Evolutionary conservation across 139 green algal species (phyloP), one percentile per base, ranked within the genome.

Genomic region (Zygnema cylindricum): DNA sequence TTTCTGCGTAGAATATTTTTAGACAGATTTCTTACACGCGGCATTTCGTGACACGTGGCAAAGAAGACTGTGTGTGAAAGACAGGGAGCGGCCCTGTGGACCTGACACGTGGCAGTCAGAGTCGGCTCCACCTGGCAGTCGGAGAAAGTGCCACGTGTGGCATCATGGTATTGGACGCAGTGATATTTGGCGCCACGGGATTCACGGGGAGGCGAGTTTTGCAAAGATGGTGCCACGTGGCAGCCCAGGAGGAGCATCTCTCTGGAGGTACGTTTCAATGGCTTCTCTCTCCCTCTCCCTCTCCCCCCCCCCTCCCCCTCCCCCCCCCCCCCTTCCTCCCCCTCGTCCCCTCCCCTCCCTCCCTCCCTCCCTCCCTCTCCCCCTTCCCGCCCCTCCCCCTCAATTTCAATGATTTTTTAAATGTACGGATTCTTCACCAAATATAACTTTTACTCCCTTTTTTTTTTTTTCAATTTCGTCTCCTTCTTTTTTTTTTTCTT

Each of bases 181-280:
- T 89, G 32, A 78, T 89, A 55, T 55, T 89, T 22, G 84, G 84
- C 1, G 84, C 84, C 35, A 76, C 40, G 40, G 84, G 84, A 21
- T 89, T 89, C 0, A 89, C 84, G 77, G 84, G 84, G 35, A 38
- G 78, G 11, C 69, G 86, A 23, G 84, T 89, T 2, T 54, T 87
- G 33, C 36, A 76, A 22, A 41, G 22, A 41, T 63, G 49, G 49
- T 16, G 7, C 7, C 49, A 63, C 7, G 49, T 16, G 49, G 49
- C 7, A 16, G 49, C n/a, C n/a, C n/a, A n/a, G n/a, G n/a, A n/a
- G n/a, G n/a, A n/a, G n/a, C n/a, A n/a, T n/a, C n/a, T n/a, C n/a
- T n/a, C n/a, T n/a, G n/a, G n/a, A n/a, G n/a, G n/a, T n/a, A n/a
- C n/a, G n/a, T n/a, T n/a, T n/a, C n/a, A n/a, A n/a, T n/a, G n/a